Evolutionary conservation across 495 filamentous ascomycete species (phyloP), one percentile per base, ranked within the genome.

Genomic region (Schizothecium vesticola): DNA sequence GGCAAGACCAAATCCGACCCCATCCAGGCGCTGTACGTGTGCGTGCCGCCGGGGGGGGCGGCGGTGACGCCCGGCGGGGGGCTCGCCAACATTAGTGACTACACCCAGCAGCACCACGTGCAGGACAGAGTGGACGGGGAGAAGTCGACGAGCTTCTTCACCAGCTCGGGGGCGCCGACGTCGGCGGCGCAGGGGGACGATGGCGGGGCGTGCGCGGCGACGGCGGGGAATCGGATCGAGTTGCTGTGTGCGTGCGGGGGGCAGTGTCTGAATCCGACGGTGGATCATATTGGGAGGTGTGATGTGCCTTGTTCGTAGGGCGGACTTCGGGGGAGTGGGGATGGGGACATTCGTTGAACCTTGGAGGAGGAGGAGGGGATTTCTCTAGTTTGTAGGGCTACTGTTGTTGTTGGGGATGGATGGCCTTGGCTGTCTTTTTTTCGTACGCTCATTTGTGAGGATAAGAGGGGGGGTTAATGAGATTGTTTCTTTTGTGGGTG

Each of bases 1-100:
- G 74, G 76, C 69, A 79, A 76, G 65, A 69, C 74, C 51, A 80
- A 79, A 67, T 79, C 80, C 11, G 78, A 77, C 55, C 73, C 78
- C 13, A 70, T 76, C 55, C 70, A 82, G 62, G 79, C 75, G 13
- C 76, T 82, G 28, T 82, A 78, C 70, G 74, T 81, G 63, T 82
- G 80, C 70, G 75, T 82, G 60, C 75, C 63, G 2, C 63, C 61
- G 5, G 63, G 22, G 0, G 63, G 63, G 70, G 19, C 66, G 64
- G 24, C 61, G 58, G 19, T 31, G 63, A 59, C 71, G 65, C 65
- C 76, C 75, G 8, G 72, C 74, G 67, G 73, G 11, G 25, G 11
- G 21, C 26, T 71, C 23, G 72, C 72, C 0, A 68, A 33, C 13
- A 12, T 24, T 23, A 11, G 36, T 13, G 31, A 63, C 25, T 19